Percentiles rank a stretch among this genome's conserved stretches.
phyloP scores from a whole-genome alignment of 495 filamentous ascomycete species.

The Aspergillus sclerotiicarbonarius region DNA sequence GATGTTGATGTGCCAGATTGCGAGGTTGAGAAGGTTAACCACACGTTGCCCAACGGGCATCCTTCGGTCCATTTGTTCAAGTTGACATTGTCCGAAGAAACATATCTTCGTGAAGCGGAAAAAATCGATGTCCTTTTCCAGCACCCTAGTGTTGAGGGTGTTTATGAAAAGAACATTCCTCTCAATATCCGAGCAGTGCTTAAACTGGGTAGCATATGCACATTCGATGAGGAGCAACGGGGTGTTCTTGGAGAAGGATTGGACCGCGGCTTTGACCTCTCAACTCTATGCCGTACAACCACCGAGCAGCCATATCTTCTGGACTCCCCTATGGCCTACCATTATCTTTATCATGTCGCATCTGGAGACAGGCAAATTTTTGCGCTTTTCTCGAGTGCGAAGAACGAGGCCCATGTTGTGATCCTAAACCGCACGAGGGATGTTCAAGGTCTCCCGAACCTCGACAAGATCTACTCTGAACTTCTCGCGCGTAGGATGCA shows the following conservation, averaged over 20 bases:
- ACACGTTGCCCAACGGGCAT: constrained; percentile 93
- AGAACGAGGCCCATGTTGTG: constrained; percentile 77
- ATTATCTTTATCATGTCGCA: constrained; percentile 89
- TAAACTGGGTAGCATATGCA: constrained; percentile 88
- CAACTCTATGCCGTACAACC: constrained; percentile 62
- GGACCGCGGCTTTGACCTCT: constrained; percentile 90
- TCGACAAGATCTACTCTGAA: constrained; percentile 88
- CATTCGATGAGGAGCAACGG: constrained; percentile 85
- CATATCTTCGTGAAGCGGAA: constrained; percentile 76
- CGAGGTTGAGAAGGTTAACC: constrained; percentile 83
- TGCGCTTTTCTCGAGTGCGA: constrained; percentile 82
- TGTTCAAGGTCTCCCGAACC: constrained; percentile 80
- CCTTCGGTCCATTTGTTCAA: constrained; percentile 92
- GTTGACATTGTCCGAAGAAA: constrained; percentile 81
- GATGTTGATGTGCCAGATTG: constrained; percentile 87
- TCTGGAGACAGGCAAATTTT: constrained; percentile 91
- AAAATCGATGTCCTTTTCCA: constrained; percentile 82
- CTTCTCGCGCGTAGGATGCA: constrained; percentile 61
- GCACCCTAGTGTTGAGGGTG: constrained; percentile 91
- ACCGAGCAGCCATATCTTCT: constrained; percentile 71
- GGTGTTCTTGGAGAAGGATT: constrained; percentile 91
- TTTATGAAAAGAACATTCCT: constrained; percentile 92
- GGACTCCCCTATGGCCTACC: constrained; percentile 66
- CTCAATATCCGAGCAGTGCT: constrained; percentile 80
- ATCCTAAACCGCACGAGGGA: constrained; percentile 78